Conservation (phyloP, 768 basidiomycete species). For the Termitomyces sp. region DNA sequence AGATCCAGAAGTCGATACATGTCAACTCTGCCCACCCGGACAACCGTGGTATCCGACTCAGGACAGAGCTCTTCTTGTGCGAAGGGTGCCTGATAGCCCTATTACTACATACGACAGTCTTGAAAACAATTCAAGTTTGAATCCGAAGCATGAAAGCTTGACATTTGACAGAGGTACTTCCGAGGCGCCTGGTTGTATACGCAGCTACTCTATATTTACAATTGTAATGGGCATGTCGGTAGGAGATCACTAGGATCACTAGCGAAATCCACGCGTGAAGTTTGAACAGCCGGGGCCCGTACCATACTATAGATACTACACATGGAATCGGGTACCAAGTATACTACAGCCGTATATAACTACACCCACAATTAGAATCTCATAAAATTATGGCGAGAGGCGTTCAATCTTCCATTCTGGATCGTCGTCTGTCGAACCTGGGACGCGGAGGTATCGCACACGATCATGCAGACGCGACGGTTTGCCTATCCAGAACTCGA, state of each 20-base stretch:
- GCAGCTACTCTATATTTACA: not conserved
- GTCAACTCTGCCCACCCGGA: not conserved
- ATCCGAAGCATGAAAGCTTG: no score
- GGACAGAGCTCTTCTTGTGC: not conserved
- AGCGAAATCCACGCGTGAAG: not conserved
- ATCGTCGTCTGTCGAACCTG: conserved; percentile 42
- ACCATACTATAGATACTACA: no score
- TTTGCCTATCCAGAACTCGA: conserved; percentile 97
- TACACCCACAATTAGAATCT: not conserved
- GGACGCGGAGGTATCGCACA: conserved; percentile 65
- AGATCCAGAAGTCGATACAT: no score
- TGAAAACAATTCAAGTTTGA: no score
- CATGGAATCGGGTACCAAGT: not conserved
- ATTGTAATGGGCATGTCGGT: no score
- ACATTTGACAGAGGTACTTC: no score
- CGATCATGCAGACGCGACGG: conserved; percentile 94
- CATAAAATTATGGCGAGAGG: conserved; percentile 59
- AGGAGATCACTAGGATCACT: no score
- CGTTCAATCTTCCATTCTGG: conserved; percentile 77
- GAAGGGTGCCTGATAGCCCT: not conserved
- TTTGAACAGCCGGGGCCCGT: not conserved
- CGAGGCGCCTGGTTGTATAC: not conserved
- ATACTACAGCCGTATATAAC: not conserved
- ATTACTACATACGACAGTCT: no score
- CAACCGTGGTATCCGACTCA: not conserved